Conservation (phyloP, 2,329 filamentous ascomycete species). For the Cladosporium sp. region DNA sequence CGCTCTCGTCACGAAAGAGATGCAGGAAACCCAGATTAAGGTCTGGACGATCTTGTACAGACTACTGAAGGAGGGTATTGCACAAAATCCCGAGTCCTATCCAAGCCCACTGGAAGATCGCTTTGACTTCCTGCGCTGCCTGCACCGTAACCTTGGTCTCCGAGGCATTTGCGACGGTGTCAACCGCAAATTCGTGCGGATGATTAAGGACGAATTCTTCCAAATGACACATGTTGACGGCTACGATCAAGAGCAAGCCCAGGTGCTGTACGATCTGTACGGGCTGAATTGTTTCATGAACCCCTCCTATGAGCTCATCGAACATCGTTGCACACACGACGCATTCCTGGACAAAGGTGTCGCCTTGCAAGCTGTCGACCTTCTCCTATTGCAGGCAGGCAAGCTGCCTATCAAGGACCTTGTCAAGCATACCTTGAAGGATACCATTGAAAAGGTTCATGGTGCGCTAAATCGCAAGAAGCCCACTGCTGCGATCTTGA, state of each 20-base stretch:
- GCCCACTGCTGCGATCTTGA: conserved; percentile 72
- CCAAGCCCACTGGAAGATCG: conserved; percentile 65
- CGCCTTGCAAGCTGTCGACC: conserved; percentile 76
- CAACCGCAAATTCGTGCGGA: conserved; percentile 82
- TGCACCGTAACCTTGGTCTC: conserved; percentile 80
- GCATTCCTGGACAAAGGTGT: conserved; percentile 75
- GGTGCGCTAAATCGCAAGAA: conserved; percentile 75
- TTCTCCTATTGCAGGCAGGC: conserved; percentile 74
- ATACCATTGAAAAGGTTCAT: conserved; percentile 89
- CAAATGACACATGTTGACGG: conserved; percentile 71
- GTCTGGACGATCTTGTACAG: conserved; percentile 86
- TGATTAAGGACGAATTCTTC: conserved; percentile 82
- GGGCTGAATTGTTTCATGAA: conserved; percentile 60
- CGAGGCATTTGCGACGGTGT: conserved; percentile 81
- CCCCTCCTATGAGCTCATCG: conserved; percentile 40
- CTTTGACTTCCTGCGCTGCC: conserved; percentile 72
- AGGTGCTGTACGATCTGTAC: conserved; percentile 79
- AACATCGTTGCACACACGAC: conserved; percentile 72
- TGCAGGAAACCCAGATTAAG: conserved; percentile 83
- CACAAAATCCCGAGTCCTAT: conserved; percentile 62
- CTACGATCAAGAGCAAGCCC: conserved; percentile 81
- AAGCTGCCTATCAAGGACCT: conserved; percentile 87
- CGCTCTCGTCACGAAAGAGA: conserved; percentile 33
- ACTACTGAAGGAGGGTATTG: conserved; percentile 69
- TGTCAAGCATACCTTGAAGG: conserved; percentile 84